Evolutionary conservation across 1,284 basidiomycete species (phyloP), one percentile per base, ranked within the genome.

Genomic region (Cryptococcus neoformans): DNA sequence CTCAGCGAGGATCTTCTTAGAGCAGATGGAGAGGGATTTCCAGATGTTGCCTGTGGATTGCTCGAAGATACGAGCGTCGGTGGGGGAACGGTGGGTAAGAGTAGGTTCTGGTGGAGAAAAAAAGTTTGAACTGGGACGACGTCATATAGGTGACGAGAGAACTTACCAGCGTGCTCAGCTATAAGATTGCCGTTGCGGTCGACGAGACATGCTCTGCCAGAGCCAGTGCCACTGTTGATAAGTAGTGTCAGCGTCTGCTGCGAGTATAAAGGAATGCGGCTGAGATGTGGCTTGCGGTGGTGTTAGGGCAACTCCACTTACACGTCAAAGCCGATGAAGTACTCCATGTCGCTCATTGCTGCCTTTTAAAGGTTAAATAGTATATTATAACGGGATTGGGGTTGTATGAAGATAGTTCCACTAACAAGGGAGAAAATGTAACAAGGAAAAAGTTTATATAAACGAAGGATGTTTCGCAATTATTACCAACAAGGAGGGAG

Each of bases 21-120:
- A 86, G 36, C 87, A 86, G 51, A 78, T 80, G 44, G 84, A 82
- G 63, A 96, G 89, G 56, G 85, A 84, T 8, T 79, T 72, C 95
- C 96, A 99, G 78, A 98, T 92, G 68, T 93, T 84, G 34, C 79
- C 78, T 0, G 90, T 91, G 42, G 75, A 76, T 60, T 78, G 75
- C 79, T 99, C 96, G 73, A 96, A 99, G 80, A 99, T 92, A 60
- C 88, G 83, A 69, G 91, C 86, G 81, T 99, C 92, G 41, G 83
- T 75, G 2, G 85, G 82, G 79, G 91, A 89, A 63, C 93, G 87
- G 80, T 85, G 93, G 12, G 94, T 98, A 57, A 81, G 82, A 3
- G 89, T 97, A 41, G 87, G 83, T 70, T 90, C 85, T 47, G 85
- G 46, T 6, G 28, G 28, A 28, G 28, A 28, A 28, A 35, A 41